phyloP scores from a whole-genome alignment of 2,329 filamentous ascomycete genomes.

The Alternaria sp. region DNA sequence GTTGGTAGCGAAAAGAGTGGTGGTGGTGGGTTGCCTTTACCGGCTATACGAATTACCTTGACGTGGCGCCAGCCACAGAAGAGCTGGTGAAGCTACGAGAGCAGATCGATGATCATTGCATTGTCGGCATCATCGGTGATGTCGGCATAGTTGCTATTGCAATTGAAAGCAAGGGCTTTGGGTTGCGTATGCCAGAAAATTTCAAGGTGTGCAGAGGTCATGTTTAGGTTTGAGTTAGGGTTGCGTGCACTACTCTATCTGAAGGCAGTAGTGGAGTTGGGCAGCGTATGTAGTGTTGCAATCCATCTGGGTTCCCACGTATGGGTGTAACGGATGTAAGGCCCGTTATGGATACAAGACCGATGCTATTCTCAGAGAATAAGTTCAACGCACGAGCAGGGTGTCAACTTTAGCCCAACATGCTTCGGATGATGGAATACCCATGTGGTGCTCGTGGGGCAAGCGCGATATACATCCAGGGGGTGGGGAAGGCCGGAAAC shows the following conservation, averaged over 20 bases:
- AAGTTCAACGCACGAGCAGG: background rate
- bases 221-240: background rate
- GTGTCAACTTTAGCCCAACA: background rate
- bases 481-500: background rate
- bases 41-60: background rate
- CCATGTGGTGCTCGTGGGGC: constrained; percentile 8
- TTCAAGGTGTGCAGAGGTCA: background rate
- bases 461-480: constrained; percentile 3
- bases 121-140: background rate
- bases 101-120: background rate
- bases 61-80: background rate
- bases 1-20: background rate
- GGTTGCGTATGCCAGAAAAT: background rate
- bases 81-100: background rate
- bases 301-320: background rate
- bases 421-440: background rate
- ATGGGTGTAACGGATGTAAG: background rate
- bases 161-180: background rate
- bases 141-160: background rate
- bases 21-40: background rate
- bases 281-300: background rate
- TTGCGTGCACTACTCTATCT: background rate
- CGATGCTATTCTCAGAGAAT: constrained; percentile 2
- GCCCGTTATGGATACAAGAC: background rate
- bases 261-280: background rate